Evolutionary conservation across 2,329 filamentous ascomycete genomes (phyloP).

Genomic region (Aureobasidium lini): DNA sequence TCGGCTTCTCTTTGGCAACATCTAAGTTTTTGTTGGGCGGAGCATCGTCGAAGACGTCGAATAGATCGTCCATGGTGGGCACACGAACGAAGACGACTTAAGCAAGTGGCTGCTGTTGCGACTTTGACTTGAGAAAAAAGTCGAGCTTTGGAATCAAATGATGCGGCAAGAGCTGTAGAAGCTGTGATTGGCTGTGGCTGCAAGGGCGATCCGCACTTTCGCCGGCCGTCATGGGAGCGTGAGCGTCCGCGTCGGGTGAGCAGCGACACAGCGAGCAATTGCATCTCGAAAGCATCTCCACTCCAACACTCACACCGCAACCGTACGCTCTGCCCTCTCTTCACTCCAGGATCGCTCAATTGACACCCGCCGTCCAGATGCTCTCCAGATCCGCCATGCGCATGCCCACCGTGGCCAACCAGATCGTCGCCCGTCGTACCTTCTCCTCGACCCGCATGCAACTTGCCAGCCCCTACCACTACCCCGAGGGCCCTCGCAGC

Average conservation of each 20-base stretch:
- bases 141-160: constrained; percentile 9
- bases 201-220: constrained; percentile 12
- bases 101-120: background rate
- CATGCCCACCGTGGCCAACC: constrained; percentile 51
- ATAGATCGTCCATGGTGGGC: constrained; percentile 35
- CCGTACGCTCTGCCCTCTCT: background rate
- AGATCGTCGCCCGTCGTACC: constrained; percentile 75
- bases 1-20: constrained; percentile 38
- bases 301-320: background rate
- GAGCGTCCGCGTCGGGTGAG: background rate
- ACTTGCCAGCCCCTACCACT: constrained; percentile 90
- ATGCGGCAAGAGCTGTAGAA: background rate
- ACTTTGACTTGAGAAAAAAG: constrained; percentile 4
- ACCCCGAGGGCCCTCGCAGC: constrained; percentile 88
- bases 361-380: constrained; percentile 53
- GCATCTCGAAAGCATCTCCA: constrained; percentile 13
- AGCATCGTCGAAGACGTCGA: constrained; percentile 38
- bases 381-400: constrained; percentile 61
- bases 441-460: constrained; percentile 87
- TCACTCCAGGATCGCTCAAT: background rate
- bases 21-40: constrained; percentile 17
- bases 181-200: constrained; percentile 1
- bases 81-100: background rate
- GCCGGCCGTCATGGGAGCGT: background rate
- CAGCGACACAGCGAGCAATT: constrained; percentile 5